These are phyloP conservation scores for Rhododendron ovatum DNA, from an alignment of 148 eudicot genomes.

Conservation along the genomic window DNA sequence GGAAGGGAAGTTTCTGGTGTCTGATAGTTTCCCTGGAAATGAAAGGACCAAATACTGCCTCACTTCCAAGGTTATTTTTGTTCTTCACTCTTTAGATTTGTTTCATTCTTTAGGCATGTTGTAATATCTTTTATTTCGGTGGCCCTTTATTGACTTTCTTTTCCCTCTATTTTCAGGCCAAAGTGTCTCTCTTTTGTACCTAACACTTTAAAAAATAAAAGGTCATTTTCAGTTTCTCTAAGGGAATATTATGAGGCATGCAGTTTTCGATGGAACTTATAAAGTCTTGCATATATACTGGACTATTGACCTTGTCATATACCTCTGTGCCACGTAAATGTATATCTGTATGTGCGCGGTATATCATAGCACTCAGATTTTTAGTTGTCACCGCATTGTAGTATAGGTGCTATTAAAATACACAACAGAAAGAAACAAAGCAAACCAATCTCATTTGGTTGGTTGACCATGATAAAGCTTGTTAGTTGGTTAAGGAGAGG, in stretches of 20 bases:
- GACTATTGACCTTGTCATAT: neutral
- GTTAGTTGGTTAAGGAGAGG: neutral
- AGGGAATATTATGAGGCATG: neutral
- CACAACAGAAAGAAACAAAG: too few species aligned
- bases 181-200: neutral
- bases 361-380: neutral
- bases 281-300: neutral
- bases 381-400: neutral
- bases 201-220: neutral
- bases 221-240: neutral
- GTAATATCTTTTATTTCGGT: neutral
- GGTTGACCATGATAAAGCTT: neutral
- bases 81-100: neutral
- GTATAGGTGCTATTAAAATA: neutral
- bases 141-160: neutral
- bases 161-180: neutral
- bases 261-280: neutral
- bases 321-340: neutral
- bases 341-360: neutral
- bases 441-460: neutral
- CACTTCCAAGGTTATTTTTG: constrained; percentile 69
- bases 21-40: constrained; percentile 98
- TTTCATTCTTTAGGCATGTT: neutral
- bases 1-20: constrained; percentile 83
- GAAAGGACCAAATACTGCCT: constrained; percentile 97